Percentiles rank a stretch among this genome's conserved stretches.
phyloP scores from a whole-genome alignment of 2,329 filamentous ascomycete genomes.

The Fusarium agapanthi region DNA sequence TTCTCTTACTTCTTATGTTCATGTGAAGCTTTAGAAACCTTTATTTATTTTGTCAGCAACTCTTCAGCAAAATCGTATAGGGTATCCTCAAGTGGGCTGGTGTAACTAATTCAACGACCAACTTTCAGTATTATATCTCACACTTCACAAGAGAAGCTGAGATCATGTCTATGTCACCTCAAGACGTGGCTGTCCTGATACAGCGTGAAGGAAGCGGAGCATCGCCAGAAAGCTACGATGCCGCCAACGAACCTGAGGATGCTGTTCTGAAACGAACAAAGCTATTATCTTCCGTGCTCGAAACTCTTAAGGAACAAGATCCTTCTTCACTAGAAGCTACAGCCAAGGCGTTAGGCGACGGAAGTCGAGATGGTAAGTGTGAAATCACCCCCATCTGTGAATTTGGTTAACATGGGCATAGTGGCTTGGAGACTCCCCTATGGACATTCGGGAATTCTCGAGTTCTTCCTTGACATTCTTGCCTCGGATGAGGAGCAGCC shows the following conservation, averaged over 20 bases:
- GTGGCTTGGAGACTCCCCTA: conserved; percentile 65
- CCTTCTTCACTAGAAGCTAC: conserved; percentile 54
- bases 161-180: conserved; percentile 44
- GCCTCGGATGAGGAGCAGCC: conserved; percentile 47
- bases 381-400: accelerated
- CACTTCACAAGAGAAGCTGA: neutral
- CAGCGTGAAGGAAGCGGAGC: conserved; percentile 44
- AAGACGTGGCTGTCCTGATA: conserved; percentile 51
- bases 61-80: neutral
- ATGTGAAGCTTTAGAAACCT: neutral
- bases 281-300: conserved; percentile 51
- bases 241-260: conserved; percentile 37
- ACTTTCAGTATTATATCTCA: neutral
- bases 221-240: conserved; percentile 41
- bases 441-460: conserved; percentile 65
- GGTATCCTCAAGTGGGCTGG: neutral
- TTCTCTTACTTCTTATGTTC: accelerated
- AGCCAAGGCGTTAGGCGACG: conserved; percentile 63
- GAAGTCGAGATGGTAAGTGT: conserved; percentile 64
- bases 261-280: conserved; percentile 39
- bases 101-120: neutral
- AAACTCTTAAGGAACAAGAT: conserved; percentile 48
- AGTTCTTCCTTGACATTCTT: conserved; percentile 62
- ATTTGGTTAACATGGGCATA: conserved; percentile 39
- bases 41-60: neutral